Conservation (phyloP, 148 eudicot genomes). For the Heliamphora exappendiculata region DNA sequence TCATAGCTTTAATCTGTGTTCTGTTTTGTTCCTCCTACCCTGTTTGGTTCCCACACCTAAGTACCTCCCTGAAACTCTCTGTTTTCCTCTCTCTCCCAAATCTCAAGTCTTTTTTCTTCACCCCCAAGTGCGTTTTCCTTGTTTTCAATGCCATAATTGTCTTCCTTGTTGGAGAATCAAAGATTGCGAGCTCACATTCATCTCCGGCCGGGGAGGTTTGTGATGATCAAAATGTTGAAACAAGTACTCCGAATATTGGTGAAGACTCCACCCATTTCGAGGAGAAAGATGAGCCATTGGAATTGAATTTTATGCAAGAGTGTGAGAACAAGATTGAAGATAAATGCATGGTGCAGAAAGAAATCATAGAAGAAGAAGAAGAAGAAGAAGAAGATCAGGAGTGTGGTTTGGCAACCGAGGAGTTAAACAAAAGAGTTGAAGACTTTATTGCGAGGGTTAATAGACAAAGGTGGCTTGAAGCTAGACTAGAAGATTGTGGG, state of each 20-base stretch:
- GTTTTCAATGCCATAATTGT: conserved; percentile 8
- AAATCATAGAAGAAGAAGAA: background rate
- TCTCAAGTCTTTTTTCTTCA: background rate
- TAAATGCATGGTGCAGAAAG: background rate
- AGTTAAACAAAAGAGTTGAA: conserved; percentile 12
- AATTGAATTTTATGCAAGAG: background rate
- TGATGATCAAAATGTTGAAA: background rate
- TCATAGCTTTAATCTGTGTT: background rate
- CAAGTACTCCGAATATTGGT: background rate
- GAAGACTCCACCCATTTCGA: background rate
- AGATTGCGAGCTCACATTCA: background rate
- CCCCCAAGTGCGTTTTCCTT: conserved; percentile 13
- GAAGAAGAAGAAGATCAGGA: conserved; percentile 9
- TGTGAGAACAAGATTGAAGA: background rate
- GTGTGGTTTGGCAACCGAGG: background rate
- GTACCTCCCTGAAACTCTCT: background rate
- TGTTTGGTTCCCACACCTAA: background rate
- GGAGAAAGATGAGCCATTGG: background rate
- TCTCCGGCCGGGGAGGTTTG: background rate
- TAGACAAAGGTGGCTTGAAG: conserved; percentile 13
- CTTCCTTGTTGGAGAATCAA: conserved; percentile 8
- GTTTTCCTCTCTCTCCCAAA: background rate
- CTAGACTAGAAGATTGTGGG: background rate
- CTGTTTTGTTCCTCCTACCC: background rate
- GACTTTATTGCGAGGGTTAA: conserved; percentile 17